These are phyloP conservation scores for Tephrocybe sp. DNA, from an alignment of 768 basidiomycete genomes.

Conservation along the genomic window DNA sequence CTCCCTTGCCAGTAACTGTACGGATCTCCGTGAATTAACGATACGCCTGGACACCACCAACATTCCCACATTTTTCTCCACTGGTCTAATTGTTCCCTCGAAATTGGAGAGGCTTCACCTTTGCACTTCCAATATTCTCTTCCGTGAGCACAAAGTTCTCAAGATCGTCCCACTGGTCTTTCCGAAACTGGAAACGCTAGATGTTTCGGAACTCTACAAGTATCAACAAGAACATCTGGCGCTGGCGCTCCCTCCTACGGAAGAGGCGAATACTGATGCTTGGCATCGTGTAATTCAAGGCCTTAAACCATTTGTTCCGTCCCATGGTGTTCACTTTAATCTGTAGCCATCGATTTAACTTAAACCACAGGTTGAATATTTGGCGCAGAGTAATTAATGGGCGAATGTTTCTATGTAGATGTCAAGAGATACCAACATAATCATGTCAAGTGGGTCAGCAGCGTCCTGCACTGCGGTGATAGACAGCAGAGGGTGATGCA, in stretches of 20 bases:
- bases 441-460: conserved; percentile 33
- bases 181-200: not conserved
- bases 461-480: conserved; percentile 46
- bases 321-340: too few species aligned
- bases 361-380: too few species aligned
- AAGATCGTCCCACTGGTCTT: not conserved
- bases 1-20: not conserved
- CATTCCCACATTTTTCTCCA: not conserved
- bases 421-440: not conserved
- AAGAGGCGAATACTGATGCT: not conserved
- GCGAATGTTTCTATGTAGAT: too few species aligned
- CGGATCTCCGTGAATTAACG: not conserved
- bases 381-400: not conserved
- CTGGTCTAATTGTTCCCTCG: not conserved
- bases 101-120: not conserved
- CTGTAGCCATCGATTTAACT: too few species aligned
- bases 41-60: not conserved
- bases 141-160: not conserved
- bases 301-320: not conserved
- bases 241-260: not conserved
- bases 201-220: not conserved
- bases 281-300: not conserved
- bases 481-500: conserved; percentile 54
- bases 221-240: not conserved
- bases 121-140: not conserved